Base-by-base conservation (phyloP, 805 yeast genomes). In the Teunomyces barrocoloradensis region DNA sequence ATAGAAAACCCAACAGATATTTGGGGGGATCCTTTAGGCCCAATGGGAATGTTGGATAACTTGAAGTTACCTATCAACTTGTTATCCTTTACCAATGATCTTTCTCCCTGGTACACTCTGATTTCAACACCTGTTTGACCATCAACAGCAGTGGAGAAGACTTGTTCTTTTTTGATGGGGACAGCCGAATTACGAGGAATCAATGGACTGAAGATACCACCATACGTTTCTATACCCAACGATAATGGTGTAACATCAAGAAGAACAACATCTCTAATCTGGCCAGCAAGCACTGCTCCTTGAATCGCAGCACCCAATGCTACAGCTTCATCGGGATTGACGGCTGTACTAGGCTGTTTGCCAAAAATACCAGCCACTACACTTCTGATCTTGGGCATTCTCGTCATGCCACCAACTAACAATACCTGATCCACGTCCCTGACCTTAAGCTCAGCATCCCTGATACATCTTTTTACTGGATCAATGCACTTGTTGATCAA, bases 381-480 rank as follows among this genome's bases (percentile, higher is more conserved):
- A 33, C 74, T 75, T 51, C 89, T 71, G 50, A 87, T 81, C 66
- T 81, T 83, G 46, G 95, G 95, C 96, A 87, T 87, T 66, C 95
- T 74, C 3, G 96, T 87, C 95, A 87, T 87, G 53, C 96, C 96
- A 49, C 96, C 96, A 34, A 87, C 95, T 37, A 87, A 63, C 38
- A 87, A 79, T 27, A 87, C 81, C 63, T 87, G 90, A 59, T 87
- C 87, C 42, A 87, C 75, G 30, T 86, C 89, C 29, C 77, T 75
- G 6, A 83, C 72, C 37, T 80, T 73, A 53, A 87, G 67, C 33
- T 80, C 85, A 1, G 94, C 89, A 68, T 87, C 96, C 57, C 80
- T 78, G 40, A 87, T 64, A 36, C 94, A 90, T 60, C 79, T 80
- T 58, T 82, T 81, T 23, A 87, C 89, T 3, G 92, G 91, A 32